Percentiles rank a stretch among this genome's conserved stretches.
phyloP scores from a whole-genome alignment of 345 rosid species.

The Aquilaria yunnanensis region DNA sequence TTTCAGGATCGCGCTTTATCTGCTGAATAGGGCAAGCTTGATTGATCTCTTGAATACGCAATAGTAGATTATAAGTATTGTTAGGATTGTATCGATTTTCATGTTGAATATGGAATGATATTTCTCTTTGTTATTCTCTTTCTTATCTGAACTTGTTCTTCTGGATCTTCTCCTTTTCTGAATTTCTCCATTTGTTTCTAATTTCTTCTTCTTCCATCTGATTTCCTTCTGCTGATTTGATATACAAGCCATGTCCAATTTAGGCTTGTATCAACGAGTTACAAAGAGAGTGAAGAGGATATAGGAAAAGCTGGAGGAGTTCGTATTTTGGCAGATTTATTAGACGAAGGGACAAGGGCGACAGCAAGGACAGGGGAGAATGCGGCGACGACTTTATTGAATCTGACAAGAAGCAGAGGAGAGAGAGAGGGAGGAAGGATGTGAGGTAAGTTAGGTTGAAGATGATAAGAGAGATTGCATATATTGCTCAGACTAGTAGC shows the following conservation, averaged over 20 bases:
- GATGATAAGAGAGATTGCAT: conserved; percentile 50
- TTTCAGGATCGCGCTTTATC: conserved; percentile 65
- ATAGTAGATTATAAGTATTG: too few species aligned
- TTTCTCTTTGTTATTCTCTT: too few species aligned
- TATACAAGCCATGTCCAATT: conserved; percentile 31
- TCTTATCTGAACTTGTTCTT: too few species aligned
- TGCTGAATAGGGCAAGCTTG: conserved; percentile 54
- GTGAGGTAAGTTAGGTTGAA: conserved; percentile 32
- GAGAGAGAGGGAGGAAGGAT: conserved; percentile 34
- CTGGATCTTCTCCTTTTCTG: too few species aligned
- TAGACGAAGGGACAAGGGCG: conserved; percentile 65
- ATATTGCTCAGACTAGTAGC: conserved; percentile 53
- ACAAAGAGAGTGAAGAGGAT: conserved; percentile 72
- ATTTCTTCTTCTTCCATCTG: too few species aligned
- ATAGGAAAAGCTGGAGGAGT: conserved; percentile 51
- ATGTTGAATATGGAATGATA: too few species aligned
- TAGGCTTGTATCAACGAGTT: conserved; percentile 85
- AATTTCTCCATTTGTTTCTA: too few species aligned
- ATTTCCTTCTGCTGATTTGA: too few species aligned
- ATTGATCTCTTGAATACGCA: conserved; percentile 39
- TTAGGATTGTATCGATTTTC: too few species aligned
- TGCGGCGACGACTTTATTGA: conserved; percentile 66
- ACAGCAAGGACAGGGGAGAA: conserved; percentile 66
- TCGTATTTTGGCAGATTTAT: conserved; percentile 56
- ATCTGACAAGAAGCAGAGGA: conserved; percentile 53